Evolutionary conservation across 192 early-diverging fungal genomes (phyloP).

Genomic region (Umbelopsis ramanniana): DNA sequence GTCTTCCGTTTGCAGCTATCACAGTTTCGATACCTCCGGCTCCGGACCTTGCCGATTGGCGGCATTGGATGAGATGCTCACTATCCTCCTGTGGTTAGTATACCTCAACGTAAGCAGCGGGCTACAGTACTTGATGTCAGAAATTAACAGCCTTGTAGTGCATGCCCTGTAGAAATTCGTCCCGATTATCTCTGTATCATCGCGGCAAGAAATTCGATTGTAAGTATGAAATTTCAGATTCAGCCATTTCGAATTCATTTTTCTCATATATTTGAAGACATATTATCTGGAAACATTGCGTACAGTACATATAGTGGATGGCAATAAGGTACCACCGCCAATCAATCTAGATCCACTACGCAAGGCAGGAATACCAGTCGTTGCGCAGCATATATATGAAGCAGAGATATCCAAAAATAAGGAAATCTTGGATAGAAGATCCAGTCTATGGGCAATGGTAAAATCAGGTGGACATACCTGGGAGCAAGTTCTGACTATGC

Average conservation of each 20-base stretch:
- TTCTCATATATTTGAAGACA: not conserved
- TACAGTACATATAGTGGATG: not conserved
- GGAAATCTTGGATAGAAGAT: constrained; percentile 2
- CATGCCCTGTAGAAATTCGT: constrained; percentile 9
- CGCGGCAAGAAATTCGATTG: constrained; percentile 2
- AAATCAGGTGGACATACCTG: constrained; percentile 2
- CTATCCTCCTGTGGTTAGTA: not conserved
- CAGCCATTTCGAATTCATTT: not conserved
- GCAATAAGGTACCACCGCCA: not conserved
- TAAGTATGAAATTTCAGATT: not conserved
- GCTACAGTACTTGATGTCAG: not conserved
- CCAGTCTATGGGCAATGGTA: not conserved
- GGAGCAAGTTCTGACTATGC: constrained; percentile 9
- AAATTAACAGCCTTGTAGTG: not conserved
- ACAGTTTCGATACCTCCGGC: not conserved
- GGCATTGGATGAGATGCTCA: constrained; percentile 14
- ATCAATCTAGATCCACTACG: not conserved
- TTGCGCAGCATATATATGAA: constrained; percentile 4
- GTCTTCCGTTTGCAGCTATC: not conserved
- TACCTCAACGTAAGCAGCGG: not conserved
- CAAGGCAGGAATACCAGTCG: constrained; percentile 3
- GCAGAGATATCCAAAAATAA: not conserved
- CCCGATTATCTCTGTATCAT: constrained; percentile 15
- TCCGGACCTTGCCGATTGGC: constrained; percentile 6
- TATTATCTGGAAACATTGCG: constrained; percentile 9